phyloP scores from a whole-genome alignment of 2,329 filamentous ascomycete genomes.

The Apiospora arundinis region DNA sequence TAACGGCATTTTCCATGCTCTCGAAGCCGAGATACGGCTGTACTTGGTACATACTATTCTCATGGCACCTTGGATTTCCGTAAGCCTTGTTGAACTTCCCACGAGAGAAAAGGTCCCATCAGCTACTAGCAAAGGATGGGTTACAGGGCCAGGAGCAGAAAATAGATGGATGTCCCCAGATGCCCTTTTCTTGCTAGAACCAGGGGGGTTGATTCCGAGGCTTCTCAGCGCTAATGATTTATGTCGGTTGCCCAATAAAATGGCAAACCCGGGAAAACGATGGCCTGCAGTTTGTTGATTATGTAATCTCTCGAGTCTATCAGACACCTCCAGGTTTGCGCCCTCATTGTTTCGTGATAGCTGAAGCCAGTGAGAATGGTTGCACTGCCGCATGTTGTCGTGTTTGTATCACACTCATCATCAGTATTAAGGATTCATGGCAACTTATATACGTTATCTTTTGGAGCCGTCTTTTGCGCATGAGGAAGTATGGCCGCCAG shows the following conservation, averaged over 20 bases:
- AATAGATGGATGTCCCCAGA: conserved; percentile 2
- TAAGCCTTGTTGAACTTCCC: background rate
- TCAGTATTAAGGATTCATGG: background rate
- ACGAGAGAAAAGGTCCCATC: background rate
- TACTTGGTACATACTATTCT: conserved; percentile 5
- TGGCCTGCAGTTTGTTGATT: background rate
- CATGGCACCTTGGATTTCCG: background rate
- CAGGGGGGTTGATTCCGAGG: background rate
- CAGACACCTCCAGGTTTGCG: conserved; percentile 1
- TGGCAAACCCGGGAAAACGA: background rate
- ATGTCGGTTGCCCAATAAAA: conserved; percentile 4
- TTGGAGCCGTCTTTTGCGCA: background rate
- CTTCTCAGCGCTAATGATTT: background rate
- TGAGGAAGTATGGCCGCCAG: background rate
- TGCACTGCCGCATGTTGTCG: background rate
- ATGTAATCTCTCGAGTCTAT: conserved; percentile 10
- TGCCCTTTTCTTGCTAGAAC: conserved; percentile 10
- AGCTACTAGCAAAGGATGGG: background rate
- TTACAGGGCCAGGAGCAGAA: background rate
- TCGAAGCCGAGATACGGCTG: background rate
- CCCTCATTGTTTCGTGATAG: conserved; percentile 21
- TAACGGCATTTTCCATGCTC: conserved; percentile 11
- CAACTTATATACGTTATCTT: background rate
- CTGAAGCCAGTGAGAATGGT: conserved; percentile 10
- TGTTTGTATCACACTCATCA: conserved; percentile 2